These are phyloP conservation scores for Lindgomyces ingoldianus DNA, from an alignment of 495 filamentous ascomycete genomes.

Conservation along the genomic window DNA sequence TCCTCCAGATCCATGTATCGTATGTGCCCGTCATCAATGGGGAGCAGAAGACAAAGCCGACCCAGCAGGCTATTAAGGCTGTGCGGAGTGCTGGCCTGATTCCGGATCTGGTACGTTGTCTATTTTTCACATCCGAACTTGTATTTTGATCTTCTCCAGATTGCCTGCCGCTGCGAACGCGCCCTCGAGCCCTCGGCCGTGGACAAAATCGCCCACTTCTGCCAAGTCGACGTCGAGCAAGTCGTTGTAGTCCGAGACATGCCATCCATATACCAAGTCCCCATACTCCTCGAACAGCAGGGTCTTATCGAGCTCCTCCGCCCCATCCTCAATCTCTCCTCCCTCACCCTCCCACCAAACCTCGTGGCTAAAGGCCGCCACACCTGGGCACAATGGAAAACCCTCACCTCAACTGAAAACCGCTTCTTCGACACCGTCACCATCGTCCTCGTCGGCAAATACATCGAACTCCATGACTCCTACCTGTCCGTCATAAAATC, in stretches of 20 bases:
- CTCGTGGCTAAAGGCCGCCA: slow-evolving; percentile 58
- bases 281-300: slow-evolving; percentile 81
- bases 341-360: slow-evolving; percentile 49
- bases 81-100: slow-evolving; percentile 77
- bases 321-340: slow-evolving; percentile 61
- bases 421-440: slow-evolving; percentile 64
- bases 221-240: slow-evolving; percentile 76
- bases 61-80: slow-evolving; percentile 82
- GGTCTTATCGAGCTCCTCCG: slow-evolving; percentile 64
- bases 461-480: slow-evolving; percentile 75
- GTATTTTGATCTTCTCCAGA: slow-evolving; percentile 48
- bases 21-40: slow-evolving; percentile 68
- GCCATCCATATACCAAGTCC: slow-evolving; percentile 86
- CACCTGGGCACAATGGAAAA: slow-evolving; percentile 76
- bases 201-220: slow-evolving; percentile 84
- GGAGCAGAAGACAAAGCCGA: slow-evolving; percentile 98
- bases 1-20: slow-evolving; percentile 82
- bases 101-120: slow-evolving; percentile 69
- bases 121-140: slow-evolving; percentile 6
- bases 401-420: slow-evolving; percentile 63
- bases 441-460: slow-evolving; percentile 93
- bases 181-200: slow-evolving; percentile 72
- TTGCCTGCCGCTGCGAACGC: slow-evolving; percentile 86
- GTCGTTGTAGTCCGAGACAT: slow-evolving; percentile 87
- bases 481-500: slow-evolving; percentile 82